Base-by-base conservation (phyloP, 768 basidiomycete species). In the Chlorophyllum brunneum region DNA sequence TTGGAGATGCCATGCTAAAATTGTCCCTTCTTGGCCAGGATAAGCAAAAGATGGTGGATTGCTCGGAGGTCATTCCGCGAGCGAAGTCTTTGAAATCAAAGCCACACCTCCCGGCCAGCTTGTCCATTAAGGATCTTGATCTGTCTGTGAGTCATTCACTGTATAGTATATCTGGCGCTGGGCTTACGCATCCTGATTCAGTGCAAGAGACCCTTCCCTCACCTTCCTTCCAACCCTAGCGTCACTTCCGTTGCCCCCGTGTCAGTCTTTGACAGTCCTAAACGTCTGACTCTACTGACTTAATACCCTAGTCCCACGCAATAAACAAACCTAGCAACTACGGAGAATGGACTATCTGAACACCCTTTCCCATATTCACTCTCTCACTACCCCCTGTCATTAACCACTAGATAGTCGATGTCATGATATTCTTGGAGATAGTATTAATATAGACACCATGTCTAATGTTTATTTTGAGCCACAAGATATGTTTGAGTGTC, bases 1-100 rank as follows among this genome's bases (percentile, higher is more conserved):
- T 76, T 67, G 65, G 63, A n/a, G 63, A 63, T 11, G 75, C 70
- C 13, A 74, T 78, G 71, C 60, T 64, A 16, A 79, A 77, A 61
- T 55, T 78, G 33, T 69, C 73, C 10, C 56, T 73, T 15, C 53
- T 77, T 37, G 77, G 74, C 10, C 72, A 76, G 36, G 65, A 75
- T 54, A 53, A 53, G n/a, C 58, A 49, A 40, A 56, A 63, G 7
- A 54, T 77, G 54, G 62, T 70, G 31, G 75, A 77, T 61, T 78
- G 75, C 59, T 72, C 70, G 5, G 74, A 76, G 33, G 70, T 76
- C 45, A 74, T 77, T 36, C 75, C 75, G 4, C 51, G 53, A 2
- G 67, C 74, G 5, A 52, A 44, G 34, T 23, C 51, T 37, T 37
- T 44, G 51, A 44, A 7, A 2, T 9, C 11, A 11, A 34, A 37